A percentile compares a stretch with the other conserved stretches of the same genome.
Evolutionary conservation across 129 eudicot genomes (phyloP).

Genomic region (Pulicaria dysenterica): DNA sequence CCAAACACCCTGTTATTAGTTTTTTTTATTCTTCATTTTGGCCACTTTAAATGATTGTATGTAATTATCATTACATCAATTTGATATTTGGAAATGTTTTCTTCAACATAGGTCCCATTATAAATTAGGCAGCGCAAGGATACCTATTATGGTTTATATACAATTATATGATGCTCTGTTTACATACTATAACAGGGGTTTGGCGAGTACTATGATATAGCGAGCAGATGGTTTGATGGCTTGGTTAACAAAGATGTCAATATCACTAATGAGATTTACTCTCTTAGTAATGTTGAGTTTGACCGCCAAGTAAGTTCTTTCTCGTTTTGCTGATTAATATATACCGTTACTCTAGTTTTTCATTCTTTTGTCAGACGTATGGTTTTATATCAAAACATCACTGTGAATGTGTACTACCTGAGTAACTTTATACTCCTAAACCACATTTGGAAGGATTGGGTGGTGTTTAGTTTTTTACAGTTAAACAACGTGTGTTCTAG

Average conservation of each 20-base stretch:
- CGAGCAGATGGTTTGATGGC: constrained; percentile 83
- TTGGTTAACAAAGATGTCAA: constrained; percentile 62
- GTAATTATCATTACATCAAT: too few species aligned
- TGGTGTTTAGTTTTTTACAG: background rate
- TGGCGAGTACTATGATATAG: constrained; percentile 38
- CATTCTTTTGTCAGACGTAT: background rate
- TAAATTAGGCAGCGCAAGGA: background rate
- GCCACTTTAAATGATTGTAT: background rate
- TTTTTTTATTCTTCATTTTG: background rate
- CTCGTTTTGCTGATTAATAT: background rate
- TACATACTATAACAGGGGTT: constrained; percentile 45
- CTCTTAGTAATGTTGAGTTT: constrained; percentile 72
- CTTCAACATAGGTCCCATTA: too few species aligned
- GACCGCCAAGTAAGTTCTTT: constrained; percentile 79
- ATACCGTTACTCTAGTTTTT: constrained; percentile 7
- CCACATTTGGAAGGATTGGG: too few species aligned
- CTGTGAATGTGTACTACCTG: background rate
- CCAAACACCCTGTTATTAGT: too few species aligned
- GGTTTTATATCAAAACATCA: background rate
- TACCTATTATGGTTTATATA: constrained; percentile 1
- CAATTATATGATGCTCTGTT: constrained; percentile 4
- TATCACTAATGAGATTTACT: constrained; percentile 82
- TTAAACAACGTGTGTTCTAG: background rate
- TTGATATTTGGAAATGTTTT: too few species aligned
- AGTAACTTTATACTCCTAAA: too few species aligned